Evolutionary conservation across 202 grass and related monocot genomes (phyloP).

Genomic region (Digitaria exilis): DNA sequence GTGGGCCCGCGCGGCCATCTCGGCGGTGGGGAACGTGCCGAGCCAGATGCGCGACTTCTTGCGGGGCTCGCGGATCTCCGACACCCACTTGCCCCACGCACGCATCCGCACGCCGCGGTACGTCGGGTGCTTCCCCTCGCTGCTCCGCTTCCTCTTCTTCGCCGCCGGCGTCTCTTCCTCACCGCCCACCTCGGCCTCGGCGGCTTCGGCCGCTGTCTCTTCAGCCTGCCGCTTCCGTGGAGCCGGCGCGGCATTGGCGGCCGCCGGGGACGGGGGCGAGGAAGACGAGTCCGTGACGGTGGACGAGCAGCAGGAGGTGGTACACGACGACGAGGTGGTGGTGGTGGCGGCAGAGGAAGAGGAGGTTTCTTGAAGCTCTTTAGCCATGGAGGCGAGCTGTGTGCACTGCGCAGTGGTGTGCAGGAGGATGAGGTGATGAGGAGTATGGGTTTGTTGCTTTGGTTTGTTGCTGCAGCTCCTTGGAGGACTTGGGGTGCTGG

Average conservation of each 20-base stretch:
- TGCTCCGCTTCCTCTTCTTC: slow-evolving; percentile 65
- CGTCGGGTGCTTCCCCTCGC: slow-evolving; percentile 77
- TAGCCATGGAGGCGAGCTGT: slow-evolving; percentile 27
- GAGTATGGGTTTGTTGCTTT: slow-evolving; percentile 10
- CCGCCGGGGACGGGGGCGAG: slow-evolving; percentile 31
- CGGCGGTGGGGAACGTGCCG: slow-evolving; percentile 84
- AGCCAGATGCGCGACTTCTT: slow-evolving; percentile 99
- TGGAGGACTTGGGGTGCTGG: background rate
- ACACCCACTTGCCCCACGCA: slow-evolving; percentile 98
- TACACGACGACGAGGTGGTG: slow-evolving; percentile 34
- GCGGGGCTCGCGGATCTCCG: slow-evolving; percentile 94
- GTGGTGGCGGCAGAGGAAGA: slow-evolving; percentile 47
- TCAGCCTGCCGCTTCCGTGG: slow-evolving; percentile 36
- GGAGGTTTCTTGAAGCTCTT: slow-evolving; percentile 46
- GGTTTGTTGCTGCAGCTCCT: background rate
- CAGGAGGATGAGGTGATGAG: slow-evolving; percentile 30
- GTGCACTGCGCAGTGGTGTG: background rate
- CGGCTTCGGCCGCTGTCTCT: background rate
- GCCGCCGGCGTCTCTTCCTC: background rate
- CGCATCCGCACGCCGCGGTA: slow-evolving; percentile 95
- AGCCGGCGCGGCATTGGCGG: slow-evolving; percentile 30
- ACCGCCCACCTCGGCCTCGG: background rate
- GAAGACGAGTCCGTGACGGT: slow-evolving; percentile 55
- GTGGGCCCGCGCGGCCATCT: slow-evolving; percentile 95
- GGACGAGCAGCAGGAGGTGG: slow-evolving; percentile 52